Conservation (phyloP, 148 eudicot species). For the Diospyros lotus region DNA sequence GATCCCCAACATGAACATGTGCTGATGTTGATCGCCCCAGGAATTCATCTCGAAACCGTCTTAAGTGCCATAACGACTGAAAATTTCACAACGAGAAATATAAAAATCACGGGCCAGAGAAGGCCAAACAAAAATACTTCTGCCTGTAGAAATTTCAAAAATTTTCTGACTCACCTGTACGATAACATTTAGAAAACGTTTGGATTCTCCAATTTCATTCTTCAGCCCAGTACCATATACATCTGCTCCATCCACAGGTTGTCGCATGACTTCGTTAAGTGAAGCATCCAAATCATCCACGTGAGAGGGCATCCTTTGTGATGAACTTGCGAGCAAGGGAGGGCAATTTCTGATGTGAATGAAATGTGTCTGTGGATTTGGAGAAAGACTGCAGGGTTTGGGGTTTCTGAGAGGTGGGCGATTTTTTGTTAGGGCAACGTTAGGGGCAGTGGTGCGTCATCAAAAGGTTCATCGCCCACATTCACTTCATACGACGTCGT, state of each 20-base stretch:
- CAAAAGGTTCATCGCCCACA: no score
- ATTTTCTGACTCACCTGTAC: constrained; percentile 65
- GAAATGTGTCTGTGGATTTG: constrained; percentile 21
- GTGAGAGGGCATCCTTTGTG: constrained; percentile 26
- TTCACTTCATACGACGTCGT: no score
- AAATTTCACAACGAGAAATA: neutral
- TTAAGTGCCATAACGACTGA: constrained; percentile 89
- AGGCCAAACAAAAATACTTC: neutral
- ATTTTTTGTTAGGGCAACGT: no score
- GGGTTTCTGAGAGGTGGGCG: no score
- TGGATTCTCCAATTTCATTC: constrained; percentile 97
- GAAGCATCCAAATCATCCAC: constrained; percentile 25
- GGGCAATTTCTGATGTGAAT: constrained; percentile 48
- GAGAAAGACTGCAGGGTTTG: no score
- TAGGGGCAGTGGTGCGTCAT: no score
- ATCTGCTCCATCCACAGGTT: constrained; percentile 39
- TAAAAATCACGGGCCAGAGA: neutral
- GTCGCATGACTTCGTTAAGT: constrained; percentile 20
- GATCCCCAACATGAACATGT: constrained; percentile 87
- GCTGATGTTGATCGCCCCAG: constrained; percentile 60
- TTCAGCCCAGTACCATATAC: constrained; percentile 68
- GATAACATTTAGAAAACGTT: constrained; percentile 91
- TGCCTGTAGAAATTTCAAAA: neutral
- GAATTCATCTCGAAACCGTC: constrained; percentile 77
- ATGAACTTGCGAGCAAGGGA: constrained; percentile 37